Base-by-base conservation (phyloP, 305 asterid species). In the Lippia alba region DNA sequence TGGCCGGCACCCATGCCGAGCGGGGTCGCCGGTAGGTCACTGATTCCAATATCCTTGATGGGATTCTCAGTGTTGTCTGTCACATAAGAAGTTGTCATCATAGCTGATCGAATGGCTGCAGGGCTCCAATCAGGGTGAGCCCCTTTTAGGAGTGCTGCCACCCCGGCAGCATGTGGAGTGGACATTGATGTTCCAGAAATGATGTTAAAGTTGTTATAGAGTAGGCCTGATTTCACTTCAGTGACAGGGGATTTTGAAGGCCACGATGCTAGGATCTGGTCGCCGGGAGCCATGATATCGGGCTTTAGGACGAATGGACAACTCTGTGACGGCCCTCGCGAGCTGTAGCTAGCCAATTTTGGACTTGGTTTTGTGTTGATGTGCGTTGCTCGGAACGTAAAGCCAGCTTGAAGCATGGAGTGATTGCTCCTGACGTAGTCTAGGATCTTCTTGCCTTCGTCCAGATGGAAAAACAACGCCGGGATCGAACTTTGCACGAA, bases 131-230 rank as follows among this genome's bases (percentile, higher is more conserved):
- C 85, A 0, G 94, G 94, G 65, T 84, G 81, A 0, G 84, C 86
- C 7, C 82, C 88, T 73, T 74, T 86, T 12, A 92, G 61, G 32
- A 92, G 90, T 17, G 98, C 95, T 8, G 87, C 97, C 5, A 88
- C 89, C 12, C 98, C 98, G 0, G 94, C 74, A 3, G 87, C 87
- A 41, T 92, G 97, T 20, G 98, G 98, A 56, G 96, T 90, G 5
- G 97, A 60, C 96, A 92, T 90, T 12, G 98, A 90, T 14, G 98
- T 90, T 2, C 97, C 98, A 0, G 97, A 92, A 66, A 88, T 72
- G 20, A 92, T 59, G 76, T 92, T 92, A 77, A 88, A 92, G 15
- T 66, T 64, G 11, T 50, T 84, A 49, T 34, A 92, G 6, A 92
- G 76, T 1, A 71, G 10, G 0, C 81, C 82, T 1, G 95, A 69